phyloP scores from a whole-genome alignment of 192 early-diverging fungal species.

The Gaertneriomyces sp. region DNA sequence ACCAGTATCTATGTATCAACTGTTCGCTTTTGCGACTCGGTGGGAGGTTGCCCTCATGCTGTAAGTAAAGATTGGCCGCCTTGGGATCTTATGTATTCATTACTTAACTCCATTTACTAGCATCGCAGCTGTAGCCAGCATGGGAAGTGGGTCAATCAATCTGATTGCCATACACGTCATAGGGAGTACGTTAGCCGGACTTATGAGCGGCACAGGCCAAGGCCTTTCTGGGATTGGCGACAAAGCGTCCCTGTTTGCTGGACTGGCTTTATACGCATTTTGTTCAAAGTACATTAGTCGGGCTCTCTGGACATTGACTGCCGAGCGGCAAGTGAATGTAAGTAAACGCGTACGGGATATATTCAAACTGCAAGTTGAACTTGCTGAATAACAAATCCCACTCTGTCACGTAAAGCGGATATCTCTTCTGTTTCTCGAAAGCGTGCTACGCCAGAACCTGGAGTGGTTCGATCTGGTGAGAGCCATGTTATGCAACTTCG shows the following conservation, averaged over 20 bases:
- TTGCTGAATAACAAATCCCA: background rate
- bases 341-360: too few relatives aligned
- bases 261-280: slow-evolving; percentile 13
- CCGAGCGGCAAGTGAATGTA: slow-evolving; percentile 19
- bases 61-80: background rate
- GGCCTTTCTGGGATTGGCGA: background rate
- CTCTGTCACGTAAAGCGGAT: slow-evolving; percentile 19
- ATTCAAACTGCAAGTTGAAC: too few relatives aligned
- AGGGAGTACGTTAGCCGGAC: background rate
- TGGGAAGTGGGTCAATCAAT: slow-evolving; percentile 13
- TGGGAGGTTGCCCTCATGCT: slow-evolving; percentile 1
- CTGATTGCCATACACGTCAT: slow-evolving; percentile 7
- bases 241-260: background rate
- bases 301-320: slow-evolving; percentile 23
- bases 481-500: background rate
- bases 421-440: slow-evolving; percentile 23
- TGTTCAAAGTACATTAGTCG: slow-evolving; percentile 26
- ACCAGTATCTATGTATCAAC: background rate
- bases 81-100: background rate
- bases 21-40: background rate
- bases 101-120: background rate
- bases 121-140: slow-evolving; percentile 6
- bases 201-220: background rate
- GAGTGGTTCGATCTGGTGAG: slow-evolving; percentile 34
- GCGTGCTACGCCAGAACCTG: slow-evolving; percentile 34